Conservation (phyloP, 2,329 filamentous ascomycete genomes). For the Diaporthe ilicicola region DNA sequence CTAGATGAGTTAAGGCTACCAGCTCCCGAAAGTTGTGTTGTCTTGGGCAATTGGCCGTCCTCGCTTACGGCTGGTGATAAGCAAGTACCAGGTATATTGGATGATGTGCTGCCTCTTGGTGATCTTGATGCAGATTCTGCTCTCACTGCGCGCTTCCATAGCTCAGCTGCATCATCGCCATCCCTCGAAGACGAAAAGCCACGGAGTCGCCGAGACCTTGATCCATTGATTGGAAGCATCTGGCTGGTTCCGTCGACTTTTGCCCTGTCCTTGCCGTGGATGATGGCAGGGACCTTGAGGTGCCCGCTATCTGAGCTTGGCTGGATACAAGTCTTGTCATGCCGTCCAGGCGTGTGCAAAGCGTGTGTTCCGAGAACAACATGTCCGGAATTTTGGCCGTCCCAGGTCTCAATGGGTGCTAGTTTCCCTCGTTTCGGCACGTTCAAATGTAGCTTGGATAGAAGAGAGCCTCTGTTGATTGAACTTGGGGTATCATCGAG, state of each 20-base stretch:
- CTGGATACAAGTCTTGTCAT: neutral
- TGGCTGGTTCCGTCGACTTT: neutral
- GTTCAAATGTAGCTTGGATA: constrained; percentile 47
- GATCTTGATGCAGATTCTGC: constrained; percentile 31
- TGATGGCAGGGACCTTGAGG: constrained; percentile 15
- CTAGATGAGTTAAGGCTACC: constrained; percentile 6
- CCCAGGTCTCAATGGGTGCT: constrained; percentile 32
- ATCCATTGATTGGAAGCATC: neutral
- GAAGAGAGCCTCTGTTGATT: constrained; percentile 40
- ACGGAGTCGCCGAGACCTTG: neutral
- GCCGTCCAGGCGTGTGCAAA: neutral
- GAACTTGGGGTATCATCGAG: constrained; percentile 19
- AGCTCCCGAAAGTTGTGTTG: constrained; percentile 7
- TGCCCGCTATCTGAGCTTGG: neutral
- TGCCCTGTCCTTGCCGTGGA: neutral
- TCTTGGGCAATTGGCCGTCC: neutral
- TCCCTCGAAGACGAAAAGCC: constrained; percentile 31
- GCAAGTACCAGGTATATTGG: neutral
- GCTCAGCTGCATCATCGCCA: constrained; percentile 29
- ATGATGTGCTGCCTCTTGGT: constrained; percentile 24
- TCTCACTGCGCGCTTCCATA: constrained; percentile 34
- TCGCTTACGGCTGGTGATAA: neutral
- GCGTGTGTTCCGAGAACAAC: neutral
- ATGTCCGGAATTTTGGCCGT: constrained; percentile 24
- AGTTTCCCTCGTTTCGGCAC: constrained; percentile 42